Percentiles rank a stretch among this genome's conserved stretches.
Conservation (phyloP, 2,329 filamentous ascomycete species). For the Aspergillus aculeatinus region DNA sequence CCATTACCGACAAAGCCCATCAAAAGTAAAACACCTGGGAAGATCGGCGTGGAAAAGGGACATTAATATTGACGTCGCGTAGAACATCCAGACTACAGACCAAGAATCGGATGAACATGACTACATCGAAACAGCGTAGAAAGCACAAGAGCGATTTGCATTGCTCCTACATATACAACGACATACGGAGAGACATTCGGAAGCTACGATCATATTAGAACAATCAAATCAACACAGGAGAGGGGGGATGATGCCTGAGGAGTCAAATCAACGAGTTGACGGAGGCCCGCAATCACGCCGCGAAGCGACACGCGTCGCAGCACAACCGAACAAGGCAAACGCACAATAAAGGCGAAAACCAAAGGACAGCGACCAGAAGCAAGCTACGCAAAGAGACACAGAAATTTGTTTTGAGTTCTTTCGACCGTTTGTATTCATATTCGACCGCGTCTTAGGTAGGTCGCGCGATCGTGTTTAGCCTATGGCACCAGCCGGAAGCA, state of each 20-base stretch:
- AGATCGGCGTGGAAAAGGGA: no score
- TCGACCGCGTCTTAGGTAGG: constrained; percentile 27
- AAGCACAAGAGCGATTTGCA: neutral
- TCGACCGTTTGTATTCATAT: constrained; percentile 39
- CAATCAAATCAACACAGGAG: no score
- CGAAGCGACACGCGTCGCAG: neutral
- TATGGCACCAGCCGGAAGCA: constrained; percentile 37
- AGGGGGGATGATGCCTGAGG: neutral
- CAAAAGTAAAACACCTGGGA: no score
- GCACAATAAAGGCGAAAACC: neutral
- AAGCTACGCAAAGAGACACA: neutral
- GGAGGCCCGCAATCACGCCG: neutral
- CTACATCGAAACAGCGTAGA: neutral
- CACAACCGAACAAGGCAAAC: neutral
- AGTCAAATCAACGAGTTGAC: neutral
- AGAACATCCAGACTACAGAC: neutral
- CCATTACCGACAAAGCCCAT: no score
- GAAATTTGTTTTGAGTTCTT: constrained; percentile 7
- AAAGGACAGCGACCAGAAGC: neutral
- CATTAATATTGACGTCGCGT: no score
- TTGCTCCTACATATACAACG: no score
- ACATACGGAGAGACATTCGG: neutral
- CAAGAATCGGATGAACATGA: neutral
- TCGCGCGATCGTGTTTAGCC: constrained; percentile 31
- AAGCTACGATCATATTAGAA: neutral